Percentiles rank a stretch among this genome's conserved stretches.
Evolutionary conservation across 495 filamentous ascomycete species (phyloP).

Genomic region (Acidomyces sp.): DNA sequence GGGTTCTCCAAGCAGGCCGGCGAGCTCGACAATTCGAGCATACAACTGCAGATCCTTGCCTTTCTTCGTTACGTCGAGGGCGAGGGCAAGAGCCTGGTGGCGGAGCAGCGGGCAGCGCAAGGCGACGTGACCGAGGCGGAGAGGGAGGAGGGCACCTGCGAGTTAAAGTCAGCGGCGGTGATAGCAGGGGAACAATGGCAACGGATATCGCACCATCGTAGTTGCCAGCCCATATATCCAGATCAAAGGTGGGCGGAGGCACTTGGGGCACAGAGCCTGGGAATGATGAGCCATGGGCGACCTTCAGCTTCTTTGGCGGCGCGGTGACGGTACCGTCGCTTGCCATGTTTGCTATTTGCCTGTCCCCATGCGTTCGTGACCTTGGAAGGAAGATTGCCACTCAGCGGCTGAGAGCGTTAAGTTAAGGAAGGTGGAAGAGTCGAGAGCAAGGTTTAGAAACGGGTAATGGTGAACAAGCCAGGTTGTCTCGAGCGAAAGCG

Average conservation of each 20-base stretch:
- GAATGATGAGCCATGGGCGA: neutral
- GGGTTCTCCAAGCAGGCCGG: conserved; percentile 48
- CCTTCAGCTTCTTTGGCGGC: neutral
- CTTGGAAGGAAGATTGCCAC: no score
- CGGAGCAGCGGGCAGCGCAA: conserved; percentile 61
- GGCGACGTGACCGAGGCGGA: conserved; percentile 67
- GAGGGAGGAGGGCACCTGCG: conserved; percentile 61
- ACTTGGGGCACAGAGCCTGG: conserved; percentile 20
- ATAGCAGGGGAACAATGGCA: neutral
- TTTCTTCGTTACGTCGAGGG: conserved; percentile 60
- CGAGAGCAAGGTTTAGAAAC: no score
- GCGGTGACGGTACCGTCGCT: neutral
- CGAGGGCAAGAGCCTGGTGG: conserved; percentile 66
- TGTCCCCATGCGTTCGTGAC: no score
- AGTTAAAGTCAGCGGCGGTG: neutral
- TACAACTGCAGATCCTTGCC: conserved; percentile 65
- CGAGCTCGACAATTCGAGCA: conserved; percentile 46
- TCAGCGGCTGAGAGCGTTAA: no score
- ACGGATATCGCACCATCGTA: conserved; percentile 53
- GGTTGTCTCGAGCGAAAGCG: no score
- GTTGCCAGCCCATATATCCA: conserved; percentile 83
- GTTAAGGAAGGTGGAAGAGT: no score
- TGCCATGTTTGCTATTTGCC: conserved; percentile 3
- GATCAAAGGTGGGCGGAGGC: conserved; percentile 67
- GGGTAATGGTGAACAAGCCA: no score